Percentiles rank a stretch among this genome's conserved stretches.
Conservation (phyloP, 768 basidiomycete genomes). For the Lactifluus volemus region DNA sequence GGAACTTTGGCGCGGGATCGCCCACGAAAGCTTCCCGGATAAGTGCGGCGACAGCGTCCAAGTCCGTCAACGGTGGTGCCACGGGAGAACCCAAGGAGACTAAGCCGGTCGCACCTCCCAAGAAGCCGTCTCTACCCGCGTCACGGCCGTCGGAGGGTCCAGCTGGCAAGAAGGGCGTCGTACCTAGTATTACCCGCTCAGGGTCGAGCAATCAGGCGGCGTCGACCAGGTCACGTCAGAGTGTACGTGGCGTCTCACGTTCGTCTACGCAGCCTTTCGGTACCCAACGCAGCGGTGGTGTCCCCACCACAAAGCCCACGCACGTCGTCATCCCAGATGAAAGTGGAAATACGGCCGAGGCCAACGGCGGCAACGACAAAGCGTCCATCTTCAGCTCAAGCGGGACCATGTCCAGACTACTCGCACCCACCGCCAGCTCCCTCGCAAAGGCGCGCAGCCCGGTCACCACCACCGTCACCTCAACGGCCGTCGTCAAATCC, state of each 20-base stretch:
- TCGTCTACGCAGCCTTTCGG: slow-evolving; percentile 34
- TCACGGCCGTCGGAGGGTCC: slow-evolving; percentile 1
- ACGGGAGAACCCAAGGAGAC: neutral
- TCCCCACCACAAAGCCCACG: neutral
- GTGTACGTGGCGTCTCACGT: slow-evolving; percentile 23
- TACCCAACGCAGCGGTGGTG: slow-evolving; percentile 26
- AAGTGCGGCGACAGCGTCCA: slow-evolving; percentile 23
- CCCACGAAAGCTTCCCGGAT: slow-evolving; percentile 23
- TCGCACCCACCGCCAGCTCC: slow-evolving; percentile 24
- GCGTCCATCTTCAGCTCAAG: slow-evolving; percentile 18
- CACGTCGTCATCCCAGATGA: neutral
- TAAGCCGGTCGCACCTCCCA: neutral
- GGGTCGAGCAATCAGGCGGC: slow-evolving; percentile 4
- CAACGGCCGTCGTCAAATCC: neutral
- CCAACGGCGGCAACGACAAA: neutral
- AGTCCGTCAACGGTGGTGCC: neutral
- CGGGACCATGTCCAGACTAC: slow-evolving; percentile 11
- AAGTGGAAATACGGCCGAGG: neutral
- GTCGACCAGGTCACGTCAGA: slow-evolving; percentile 8
- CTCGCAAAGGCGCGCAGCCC: slow-evolving; percentile 16
- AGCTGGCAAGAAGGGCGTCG: neutral
- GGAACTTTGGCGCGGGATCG: slow-evolving; percentile 45
- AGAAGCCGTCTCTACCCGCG: slow-evolving; percentile 9
- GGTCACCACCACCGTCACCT: neutral
- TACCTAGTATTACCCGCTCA: neutral